A percentile compares a stretch with the other conserved stretches of the same genome.
phyloP scores from a whole-genome alignment of 2,329 filamentous ascomycete genomes.

The Penicillium frequentans region DNA sequence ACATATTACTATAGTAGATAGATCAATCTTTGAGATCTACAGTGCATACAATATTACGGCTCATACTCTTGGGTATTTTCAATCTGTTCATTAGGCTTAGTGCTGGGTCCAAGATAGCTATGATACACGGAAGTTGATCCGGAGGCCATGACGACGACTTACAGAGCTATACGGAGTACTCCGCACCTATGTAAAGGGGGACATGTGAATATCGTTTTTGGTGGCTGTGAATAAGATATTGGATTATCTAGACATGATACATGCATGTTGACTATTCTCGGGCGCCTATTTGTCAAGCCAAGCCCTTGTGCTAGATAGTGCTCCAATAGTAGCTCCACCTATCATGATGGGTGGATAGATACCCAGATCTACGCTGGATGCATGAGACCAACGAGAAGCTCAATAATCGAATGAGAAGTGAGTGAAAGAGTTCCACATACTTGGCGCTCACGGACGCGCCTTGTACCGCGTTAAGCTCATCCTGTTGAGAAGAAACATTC shows the following conservation, averaged over 20 bases:
- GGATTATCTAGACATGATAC: background rate
- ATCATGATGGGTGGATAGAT: background rate
- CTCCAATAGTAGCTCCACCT: background rate
- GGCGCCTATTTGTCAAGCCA: background rate
- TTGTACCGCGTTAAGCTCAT: constrained; percentile 19
- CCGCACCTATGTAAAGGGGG: background rate
- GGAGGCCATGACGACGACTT: background rate
- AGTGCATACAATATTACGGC: too few species aligned
- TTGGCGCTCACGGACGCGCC: constrained; percentile 6
- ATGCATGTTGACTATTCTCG: background rate
- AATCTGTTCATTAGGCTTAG: too few species aligned
- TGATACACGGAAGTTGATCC: background rate
- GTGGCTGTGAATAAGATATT: background rate
- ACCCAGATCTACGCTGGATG: constrained; percentile 7
- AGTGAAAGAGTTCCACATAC: constrained; percentile 10
- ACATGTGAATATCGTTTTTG: background rate
- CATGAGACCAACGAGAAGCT: constrained; percentile 7
- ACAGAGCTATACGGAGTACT: background rate
- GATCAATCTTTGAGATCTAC: too few species aligned
- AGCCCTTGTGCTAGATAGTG: background rate
- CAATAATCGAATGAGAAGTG: constrained; percentile 8
- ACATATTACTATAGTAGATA: too few species aligned
- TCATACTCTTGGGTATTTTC: too few species aligned
- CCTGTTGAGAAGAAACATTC: constrained; percentile 5
- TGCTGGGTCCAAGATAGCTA: background rate